Percentiles rank a stretch among this genome's conserved stretches.
These are phyloP conservation scores for Jimgerdemannia lactiflua DNA, from an alignment of 192 early-diverging fungal genomes.

Conservation along the genomic window DNA sequence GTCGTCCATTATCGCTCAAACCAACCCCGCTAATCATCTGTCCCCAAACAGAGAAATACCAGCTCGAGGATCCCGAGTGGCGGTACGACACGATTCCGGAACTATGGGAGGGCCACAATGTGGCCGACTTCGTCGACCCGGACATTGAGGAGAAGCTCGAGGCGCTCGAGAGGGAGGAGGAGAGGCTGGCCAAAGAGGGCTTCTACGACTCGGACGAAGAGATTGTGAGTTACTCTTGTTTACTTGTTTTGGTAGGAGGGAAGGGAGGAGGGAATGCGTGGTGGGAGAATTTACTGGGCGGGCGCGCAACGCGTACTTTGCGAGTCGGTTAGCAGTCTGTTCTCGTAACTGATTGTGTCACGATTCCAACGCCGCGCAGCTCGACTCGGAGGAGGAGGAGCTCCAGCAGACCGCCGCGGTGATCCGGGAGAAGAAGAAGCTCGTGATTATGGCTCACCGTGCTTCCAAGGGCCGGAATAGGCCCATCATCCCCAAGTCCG, in stretches of 20 bases:
- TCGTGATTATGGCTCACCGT: constrained; percentile 75
- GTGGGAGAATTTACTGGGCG: no score
- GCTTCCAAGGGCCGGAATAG: constrained; percentile 80
- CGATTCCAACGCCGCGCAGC: constrained; percentile 16
- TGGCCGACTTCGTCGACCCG: constrained; percentile 97
- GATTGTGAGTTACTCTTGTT: constrained; percentile 23
- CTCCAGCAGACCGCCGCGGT: constrained; percentile 73
- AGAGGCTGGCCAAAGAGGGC: constrained; percentile 89
- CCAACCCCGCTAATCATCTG: background rate
- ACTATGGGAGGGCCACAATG: constrained; percentile 98
- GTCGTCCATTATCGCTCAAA: background rate
- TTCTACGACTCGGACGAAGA: constrained; percentile 86
- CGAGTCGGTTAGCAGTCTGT: background rate
- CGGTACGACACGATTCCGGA: constrained; percentile 98
- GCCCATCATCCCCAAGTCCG: constrained; percentile 65
- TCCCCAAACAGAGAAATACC: constrained; percentile 65
- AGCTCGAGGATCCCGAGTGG: constrained; percentile 84
- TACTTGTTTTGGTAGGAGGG: background rate
- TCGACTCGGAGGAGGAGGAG: constrained; percentile 79
- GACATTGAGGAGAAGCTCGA: constrained; percentile 96
- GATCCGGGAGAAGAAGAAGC: constrained; percentile 83
- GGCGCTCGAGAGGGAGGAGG: constrained; percentile 96
- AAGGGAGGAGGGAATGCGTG: no score
- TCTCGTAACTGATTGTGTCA: constrained; percentile 1
- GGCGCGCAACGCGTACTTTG: background rate